Evolutionary conservation across 352 stramenopile genomes (phyloP).

Genomic region (Globisporangium canariense): DNA sequence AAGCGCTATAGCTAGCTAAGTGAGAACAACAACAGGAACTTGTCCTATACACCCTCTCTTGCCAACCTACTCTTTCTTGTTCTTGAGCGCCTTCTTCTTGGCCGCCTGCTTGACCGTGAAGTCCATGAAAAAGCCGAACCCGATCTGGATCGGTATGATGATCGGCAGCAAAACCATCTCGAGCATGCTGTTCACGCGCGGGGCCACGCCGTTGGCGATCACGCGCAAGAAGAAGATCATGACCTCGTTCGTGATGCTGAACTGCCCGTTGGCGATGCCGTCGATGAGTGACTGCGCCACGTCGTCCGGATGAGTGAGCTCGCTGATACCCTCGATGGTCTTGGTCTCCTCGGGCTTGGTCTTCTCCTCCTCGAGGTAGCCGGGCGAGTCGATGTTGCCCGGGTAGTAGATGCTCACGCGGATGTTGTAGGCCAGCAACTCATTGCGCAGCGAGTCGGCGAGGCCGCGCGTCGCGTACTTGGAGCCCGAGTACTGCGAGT

Average conservation of each 20-base stretch:
- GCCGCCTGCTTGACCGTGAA: conserved; percentile 57
- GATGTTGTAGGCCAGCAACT: conserved; percentile 73
- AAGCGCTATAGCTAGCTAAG: not conserved
- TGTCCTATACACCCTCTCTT: not conserved
- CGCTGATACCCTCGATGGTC: conserved; percentile 65
- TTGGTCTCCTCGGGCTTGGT: conserved; percentile 72
- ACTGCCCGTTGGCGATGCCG: conserved; percentile 62
- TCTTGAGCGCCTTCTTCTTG: conserved; percentile 50
- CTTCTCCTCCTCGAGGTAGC: conserved; percentile 70
- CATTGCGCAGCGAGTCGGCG: conserved; percentile 73
- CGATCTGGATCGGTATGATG: conserved; percentile 60
- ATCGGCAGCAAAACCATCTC: conserved; percentile 69
- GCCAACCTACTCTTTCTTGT: conserved; percentile 44
- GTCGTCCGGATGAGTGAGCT: conserved; percentile 44
- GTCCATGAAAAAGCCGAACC: conserved; percentile 82
- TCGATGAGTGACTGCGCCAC: conserved; percentile 69
- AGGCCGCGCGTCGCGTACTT: conserved; percentile 85
- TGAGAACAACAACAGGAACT: not conserved
- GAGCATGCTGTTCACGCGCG: conserved; percentile 68
- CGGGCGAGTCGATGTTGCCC: conserved; percentile 80
- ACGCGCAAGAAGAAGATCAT: conserved; percentile 71
- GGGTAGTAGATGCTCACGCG: conserved; percentile 76
- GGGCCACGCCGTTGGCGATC: conserved; percentile 70
- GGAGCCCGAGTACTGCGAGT: conserved; percentile 70
- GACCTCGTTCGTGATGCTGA: conserved; percentile 78